These are phyloP conservation scores for Potentilla sterilis DNA, from an alignment of 306 rosid genomes.

Conservation along the genomic window DNA sequence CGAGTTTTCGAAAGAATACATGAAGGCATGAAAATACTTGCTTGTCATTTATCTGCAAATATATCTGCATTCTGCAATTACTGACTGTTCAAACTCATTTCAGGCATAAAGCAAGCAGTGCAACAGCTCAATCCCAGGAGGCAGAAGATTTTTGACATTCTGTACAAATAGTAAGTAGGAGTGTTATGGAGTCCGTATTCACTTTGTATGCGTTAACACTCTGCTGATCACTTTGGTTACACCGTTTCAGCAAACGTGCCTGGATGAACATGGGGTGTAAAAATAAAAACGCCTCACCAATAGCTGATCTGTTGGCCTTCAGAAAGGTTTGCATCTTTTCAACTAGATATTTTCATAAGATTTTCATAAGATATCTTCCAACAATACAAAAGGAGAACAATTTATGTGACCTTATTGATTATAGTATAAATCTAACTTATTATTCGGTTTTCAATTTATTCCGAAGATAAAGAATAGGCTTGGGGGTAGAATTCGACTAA, in stretches of 20 bases:
- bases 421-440: background rate
- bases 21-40: constrained; percentile 49
- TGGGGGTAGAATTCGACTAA: constrained; percentile 73
- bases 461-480: constrained; percentile 60
- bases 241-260: constrained; percentile 54
- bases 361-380: background rate
- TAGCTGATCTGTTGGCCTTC: constrained; percentile 83
- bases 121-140: constrained; percentile 68
- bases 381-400: too few relatives aligned
- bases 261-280: constrained; percentile 85
- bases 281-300: constrained; percentile 59
- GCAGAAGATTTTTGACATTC: constrained; percentile 56
- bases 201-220: background rate
- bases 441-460: background rate
- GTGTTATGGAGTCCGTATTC: background rate
- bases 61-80: background rate
- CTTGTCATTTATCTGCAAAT: constrained; percentile 9
- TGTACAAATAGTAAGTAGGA: constrained; percentile 58
- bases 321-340: constrained; percentile 49
- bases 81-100: constrained; percentile 13
- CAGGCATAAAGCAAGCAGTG: constrained; percentile 76
- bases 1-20: constrained; percentile 69
- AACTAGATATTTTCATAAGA: background rate
- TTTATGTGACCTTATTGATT: constrained; percentile 4
- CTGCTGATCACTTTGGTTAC: background rate